Base-by-base conservation (phyloP, 1,284 basidiomycete species). In the Somion occarium region DNA sequence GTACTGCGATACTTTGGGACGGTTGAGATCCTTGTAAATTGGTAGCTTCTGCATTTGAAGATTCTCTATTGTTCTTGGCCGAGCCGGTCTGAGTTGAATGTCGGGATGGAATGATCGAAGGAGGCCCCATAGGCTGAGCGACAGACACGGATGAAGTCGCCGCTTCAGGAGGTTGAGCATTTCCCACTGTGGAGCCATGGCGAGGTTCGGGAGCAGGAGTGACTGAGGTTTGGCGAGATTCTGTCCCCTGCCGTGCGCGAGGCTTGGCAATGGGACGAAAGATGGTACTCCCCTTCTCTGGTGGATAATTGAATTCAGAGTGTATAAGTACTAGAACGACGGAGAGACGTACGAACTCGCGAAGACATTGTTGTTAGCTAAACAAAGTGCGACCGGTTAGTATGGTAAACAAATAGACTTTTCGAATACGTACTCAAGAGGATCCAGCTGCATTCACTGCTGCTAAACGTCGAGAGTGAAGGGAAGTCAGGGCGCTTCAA, bases 271-370 rank as follows among this genome's bases (percentile, higher is more conserved):
- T 73, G 23, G 86, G 86, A 59, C 75, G 79, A 60, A 89, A 89
- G 53, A 88, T 68, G 11, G 82, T 75, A 11, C 75, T 73, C 18
- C 87, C 87, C 64, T 89, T 89, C 62, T 89, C 87, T 89, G n/a
- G n/a, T n/a, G n/a, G n/a, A 59, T 22, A 46, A 24, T 15, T 15
- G 30, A 34, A 42, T 51, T 59, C 52, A 44, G 19, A 45, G 38
- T 37, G 12, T 12, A 44, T 26, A 15, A 50, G 30, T 34, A 37
- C 5, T 3, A 38, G n/a, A 50, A 49, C 34, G 11, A 37, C 34
- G 46, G 52, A 46, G 30, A 3, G 19, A 79, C 86, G 77, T 63
- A 89, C 87, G 86, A 66, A 89, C 86, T 64, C 87, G 80, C 55
- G 80, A 85, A 39, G 82, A 85, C 87, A 88, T 89, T 37, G n/a